Percentiles rank a stretch among this genome's conserved stretches.
phyloP scores from a whole-genome alignment of 2,329 filamentous ascomycete genomes.

The Xylariaceae sp. region DNA sequence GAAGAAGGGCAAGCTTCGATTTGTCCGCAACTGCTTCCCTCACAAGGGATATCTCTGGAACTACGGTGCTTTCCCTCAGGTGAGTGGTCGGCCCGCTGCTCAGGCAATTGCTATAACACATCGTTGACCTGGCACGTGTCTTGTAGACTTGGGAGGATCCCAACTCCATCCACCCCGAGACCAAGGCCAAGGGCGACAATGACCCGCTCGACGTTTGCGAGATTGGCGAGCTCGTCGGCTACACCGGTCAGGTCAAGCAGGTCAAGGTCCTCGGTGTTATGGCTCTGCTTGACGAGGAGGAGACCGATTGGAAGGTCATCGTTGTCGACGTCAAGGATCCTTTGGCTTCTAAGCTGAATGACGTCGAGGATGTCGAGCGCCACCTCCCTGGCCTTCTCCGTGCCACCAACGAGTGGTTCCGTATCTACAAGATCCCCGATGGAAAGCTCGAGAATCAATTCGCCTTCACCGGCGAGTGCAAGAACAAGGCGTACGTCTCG shows the following conservation, averaged over 20 bases:
- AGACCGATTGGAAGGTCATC: slow-evolving; percentile 99
- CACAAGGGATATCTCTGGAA: slow-evolving; percentile 99
- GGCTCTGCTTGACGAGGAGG: slow-evolving; percentile 97
- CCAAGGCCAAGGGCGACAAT: slow-evolving; percentile 98
- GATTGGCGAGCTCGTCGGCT: slow-evolving; percentile 96
- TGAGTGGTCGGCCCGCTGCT: slow-evolving; percentile 39
- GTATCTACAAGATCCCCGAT: slow-evolving; percentile 99
- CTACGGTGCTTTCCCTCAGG: slow-evolving; percentile 98
- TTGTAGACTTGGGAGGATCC: slow-evolving; percentile 97
- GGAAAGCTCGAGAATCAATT: slow-evolving; percentile 99
- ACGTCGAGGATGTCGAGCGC: slow-evolving; percentile 97
- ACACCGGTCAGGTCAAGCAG: slow-evolving; percentile 96
- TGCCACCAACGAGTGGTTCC: slow-evolving; percentile 99
- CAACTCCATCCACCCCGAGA: slow-evolving; percentile 92
- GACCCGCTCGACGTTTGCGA: slow-evolving; percentile 99
- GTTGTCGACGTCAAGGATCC: slow-evolving; percentile 99
- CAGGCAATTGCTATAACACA: slow-evolving; percentile 1
- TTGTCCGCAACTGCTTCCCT: slow-evolving; percentile 99
- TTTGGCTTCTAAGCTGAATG: slow-evolving; percentile 91
- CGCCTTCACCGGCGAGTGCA: slow-evolving; percentile 99
- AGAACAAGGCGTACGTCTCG: slow-evolving; percentile 83
- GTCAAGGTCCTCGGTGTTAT: slow-evolving; percentile 99
- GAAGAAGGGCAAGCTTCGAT: slow-evolving; percentile 99
- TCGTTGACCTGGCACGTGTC: slow-evolving; percentile 3
- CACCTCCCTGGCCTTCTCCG: slow-evolving; percentile 95